These are phyloP conservation scores for Penicillium sp. DNA, from an alignment of 2,329 filamentous ascomycete species.

Conservation along the genomic window DNA sequence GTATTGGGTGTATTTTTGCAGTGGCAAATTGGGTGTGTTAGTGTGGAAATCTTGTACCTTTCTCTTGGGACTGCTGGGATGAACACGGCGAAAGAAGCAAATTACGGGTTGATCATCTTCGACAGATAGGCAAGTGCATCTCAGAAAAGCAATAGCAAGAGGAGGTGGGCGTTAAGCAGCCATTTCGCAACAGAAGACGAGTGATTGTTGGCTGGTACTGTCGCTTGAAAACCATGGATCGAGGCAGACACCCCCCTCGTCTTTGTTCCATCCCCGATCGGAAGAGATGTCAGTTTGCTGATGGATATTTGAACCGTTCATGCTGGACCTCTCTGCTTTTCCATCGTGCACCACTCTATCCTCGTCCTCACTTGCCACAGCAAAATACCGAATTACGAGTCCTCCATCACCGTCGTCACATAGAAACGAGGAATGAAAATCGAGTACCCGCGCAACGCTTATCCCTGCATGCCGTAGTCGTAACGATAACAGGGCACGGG, in stretches of 20 bases:
- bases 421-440: conserved; percentile 32
- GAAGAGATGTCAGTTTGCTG: not conserved
- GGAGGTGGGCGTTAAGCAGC: not conserved
- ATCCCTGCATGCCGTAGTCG: conserved; percentile 38
- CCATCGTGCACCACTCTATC: not conserved
- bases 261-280: not conserved
- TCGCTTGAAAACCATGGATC: conserved; percentile 25
- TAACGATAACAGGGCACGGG: conserved; percentile 28
- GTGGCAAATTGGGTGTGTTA: conserved; percentile 8
- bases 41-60: conserved; percentile 2
- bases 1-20: conserved; percentile 2
- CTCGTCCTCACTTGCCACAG: not conserved
- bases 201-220: conserved; percentile 9
- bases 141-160: not conserved
- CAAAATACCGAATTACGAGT: conserved; percentile 13
- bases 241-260: not conserved
- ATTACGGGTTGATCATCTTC: not conserved
- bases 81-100: conserved; percentile 1
- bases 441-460: conserved; percentile 27
- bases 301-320: not conserved
- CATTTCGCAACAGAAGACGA: not conserved
- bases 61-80: not conserved
- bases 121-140: not conserved
- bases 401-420: conserved; percentile 7
- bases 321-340: not conserved